These are phyloP conservation scores for Conticribra guillardii DNA, from an alignment of 108 stramenopile genomes.

Conservation along the genomic window DNA sequence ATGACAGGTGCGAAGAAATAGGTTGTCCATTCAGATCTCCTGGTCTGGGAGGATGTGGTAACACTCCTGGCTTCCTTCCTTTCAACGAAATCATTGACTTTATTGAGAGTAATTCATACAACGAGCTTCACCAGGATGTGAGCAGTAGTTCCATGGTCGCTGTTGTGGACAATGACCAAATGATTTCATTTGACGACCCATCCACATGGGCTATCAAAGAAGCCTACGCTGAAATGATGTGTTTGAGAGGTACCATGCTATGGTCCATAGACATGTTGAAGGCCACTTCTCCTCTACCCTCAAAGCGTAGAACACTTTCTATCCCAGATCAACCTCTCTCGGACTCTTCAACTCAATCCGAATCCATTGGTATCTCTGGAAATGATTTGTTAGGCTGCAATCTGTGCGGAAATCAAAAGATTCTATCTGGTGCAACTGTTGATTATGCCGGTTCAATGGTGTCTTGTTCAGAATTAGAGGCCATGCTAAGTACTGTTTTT, in stretches of 20 bases:
- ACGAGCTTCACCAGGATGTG: conserved; percentile 43
- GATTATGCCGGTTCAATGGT: conserved; percentile 27
- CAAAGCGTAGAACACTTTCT: conserved; percentile 4
- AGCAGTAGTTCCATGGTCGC: conserved; percentile 52
- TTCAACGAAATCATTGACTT: conserved; percentile 49
- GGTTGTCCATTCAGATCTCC: conserved; percentile 55
- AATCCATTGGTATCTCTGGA: conserved; percentile 17
- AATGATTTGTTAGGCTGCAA: conserved; percentile 21
- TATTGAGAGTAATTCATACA: conserved; percentile 40
- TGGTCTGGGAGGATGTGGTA: conserved; percentile 54
- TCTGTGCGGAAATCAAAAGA: conserved; percentile 25
- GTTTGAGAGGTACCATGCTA: conserved; percentile 52
- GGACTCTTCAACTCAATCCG: background rate
- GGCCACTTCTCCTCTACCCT: conserved; percentile 19
- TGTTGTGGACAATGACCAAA: conserved; percentile 44
- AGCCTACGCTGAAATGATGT: conserved; percentile 57
- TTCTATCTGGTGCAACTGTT: conserved; percentile 17
- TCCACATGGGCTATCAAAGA: conserved; percentile 53
- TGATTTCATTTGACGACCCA: conserved; percentile 53
- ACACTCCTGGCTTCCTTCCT: conserved; percentile 52
- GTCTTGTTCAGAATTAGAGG: conserved; percentile 33
- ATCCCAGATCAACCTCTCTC: background rate
- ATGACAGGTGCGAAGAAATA: conserved; percentile 48
- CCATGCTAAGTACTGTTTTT: conserved; percentile 27
- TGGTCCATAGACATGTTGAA: conserved; percentile 60